Percentiles rank a stretch among this genome's conserved stretches.
Evolutionary conservation across 805 yeast genomes (phyloP).

Genomic region (Saccharomycopsis sp.): DNA sequence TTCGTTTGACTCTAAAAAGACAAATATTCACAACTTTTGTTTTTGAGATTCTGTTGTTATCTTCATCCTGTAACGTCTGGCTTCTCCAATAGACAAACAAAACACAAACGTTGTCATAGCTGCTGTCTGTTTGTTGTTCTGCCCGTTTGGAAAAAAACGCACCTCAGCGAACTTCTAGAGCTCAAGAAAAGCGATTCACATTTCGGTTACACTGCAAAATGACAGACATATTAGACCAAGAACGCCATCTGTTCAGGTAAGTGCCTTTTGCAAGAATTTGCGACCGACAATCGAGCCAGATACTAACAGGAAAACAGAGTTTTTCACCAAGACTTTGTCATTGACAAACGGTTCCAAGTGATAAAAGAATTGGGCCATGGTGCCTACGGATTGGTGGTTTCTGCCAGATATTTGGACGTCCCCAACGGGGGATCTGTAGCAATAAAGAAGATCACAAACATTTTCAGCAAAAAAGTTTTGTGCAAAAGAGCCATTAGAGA

Average conservation of each 20-base stretch:
- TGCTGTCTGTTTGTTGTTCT: too few species aligned
- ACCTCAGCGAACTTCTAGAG: too few species aligned
- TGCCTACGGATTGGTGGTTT: constrained; percentile 95
- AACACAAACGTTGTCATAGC: too few species aligned
- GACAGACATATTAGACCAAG: constrained; percentile 16
- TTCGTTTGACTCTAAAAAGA: neutral
- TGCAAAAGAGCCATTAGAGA: constrained; percentile 92
- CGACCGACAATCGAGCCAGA: neutral
- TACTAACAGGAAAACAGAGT: constrained; percentile 44
- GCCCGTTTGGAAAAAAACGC: too few species aligned
- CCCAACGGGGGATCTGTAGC: constrained; percentile 83
- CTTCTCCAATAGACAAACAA: too few species aligned
- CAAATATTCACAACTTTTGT: neutral
- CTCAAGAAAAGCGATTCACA: too few species aligned
- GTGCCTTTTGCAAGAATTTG: neutral
- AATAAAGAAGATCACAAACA: constrained; percentile 91
- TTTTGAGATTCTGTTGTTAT: neutral
- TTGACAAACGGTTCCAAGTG: constrained; percentile 81
- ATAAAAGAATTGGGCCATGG: constrained; percentile 96
- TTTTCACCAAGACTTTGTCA: constrained; percentile 85
- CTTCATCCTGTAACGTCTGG: too few species aligned
- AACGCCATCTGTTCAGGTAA: constrained; percentile 17
- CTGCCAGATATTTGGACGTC: constrained; percentile 73
- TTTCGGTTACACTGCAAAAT: constrained; percentile 1
- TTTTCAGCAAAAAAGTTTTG: constrained; percentile 82